Base-by-base conservation (phyloP, 2,329 filamentous ascomycete species). In the Coniochaeta hoffmannii region DNA sequence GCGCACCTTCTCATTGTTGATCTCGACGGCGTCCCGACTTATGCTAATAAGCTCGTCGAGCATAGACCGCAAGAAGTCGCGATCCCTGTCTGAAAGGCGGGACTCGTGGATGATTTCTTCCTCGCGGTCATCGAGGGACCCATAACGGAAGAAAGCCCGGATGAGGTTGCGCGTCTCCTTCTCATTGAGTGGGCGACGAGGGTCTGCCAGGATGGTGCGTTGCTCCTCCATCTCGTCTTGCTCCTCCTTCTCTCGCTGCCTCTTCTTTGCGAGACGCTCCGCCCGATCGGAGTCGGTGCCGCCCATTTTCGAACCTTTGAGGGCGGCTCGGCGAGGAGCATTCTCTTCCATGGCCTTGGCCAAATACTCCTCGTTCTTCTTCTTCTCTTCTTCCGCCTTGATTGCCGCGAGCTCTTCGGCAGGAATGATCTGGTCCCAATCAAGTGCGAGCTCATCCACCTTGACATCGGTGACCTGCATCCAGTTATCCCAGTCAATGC, bases 361-460 rank as follows among this genome's bases (percentile, higher is more conserved):
- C 1, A 96, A 82, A 61, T 94, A 95, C 50, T 88, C 85, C 14
- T 92, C 90, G 55, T 96, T 85, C 55, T 89, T 84, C 65, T 88
- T 88, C 69, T 87, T 85, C 62, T 95, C 89, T 65, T 97, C 93
- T 53, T 96, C 90, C 0, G 85, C 86, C 69, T 95, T 96, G 71
- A 97, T 88, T 58, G 86, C 86, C 15, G 92, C 92, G 17, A 99
- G 81, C 65, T 96, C 86, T 8, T 96, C 91, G 57, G 92, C 91
- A 0, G 94, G 95, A 63, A 99, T 97, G 64, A 99, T 99, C 62
- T 97, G 89, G 65, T 99, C 94, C 94, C 94, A 99, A 62, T 95
- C 91, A 26, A 97, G 85, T 61, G 76, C 74, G 51, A 83, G 75
- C 53, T 85, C 81, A 57, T 97, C 89, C 24, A 97, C 89, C 73